phyloP scores from a whole-genome alignment of 1,284 basidiomycete species.

The Heimioporus punctisporus region DNA sequence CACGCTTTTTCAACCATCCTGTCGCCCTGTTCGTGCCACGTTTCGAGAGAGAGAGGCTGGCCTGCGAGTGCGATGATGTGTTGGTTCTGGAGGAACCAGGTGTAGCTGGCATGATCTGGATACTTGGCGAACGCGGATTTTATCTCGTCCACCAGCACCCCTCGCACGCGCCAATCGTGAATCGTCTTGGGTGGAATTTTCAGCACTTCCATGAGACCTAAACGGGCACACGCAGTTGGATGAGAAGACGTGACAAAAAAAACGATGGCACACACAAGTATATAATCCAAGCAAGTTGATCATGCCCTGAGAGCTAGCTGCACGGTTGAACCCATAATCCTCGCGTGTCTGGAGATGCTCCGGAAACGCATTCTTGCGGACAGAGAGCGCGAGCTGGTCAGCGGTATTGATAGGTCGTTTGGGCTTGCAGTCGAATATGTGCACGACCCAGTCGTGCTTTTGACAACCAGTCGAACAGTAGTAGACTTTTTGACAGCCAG shows the following conservation, averaged over 20 bases:
- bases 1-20: not conserved
- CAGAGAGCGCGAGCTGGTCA: not conserved
- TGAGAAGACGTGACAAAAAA: not conserved
- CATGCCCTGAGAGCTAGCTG: not conserved
- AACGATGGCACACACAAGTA: not conserved
- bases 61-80: not conserved
- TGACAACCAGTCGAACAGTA: slow-evolving; percentile 6
- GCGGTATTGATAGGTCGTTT: not conserved
- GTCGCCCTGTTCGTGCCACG: not conserved
- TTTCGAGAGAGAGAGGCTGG: not conserved
- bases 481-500: slow-evolving; percentile 8
- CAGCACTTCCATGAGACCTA: not conserved
- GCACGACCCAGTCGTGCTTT: slow-evolving; percentile 4
- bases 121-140: not conserved
- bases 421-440: slow-evolving; percentile 9
- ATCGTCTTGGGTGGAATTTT: not conserved
- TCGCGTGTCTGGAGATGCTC: not conserved
- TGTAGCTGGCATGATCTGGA: not conserved
- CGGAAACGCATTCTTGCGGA: not conserved
- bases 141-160: not conserved
- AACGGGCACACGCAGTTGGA: not conserved
- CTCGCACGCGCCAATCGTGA: not conserved
- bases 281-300: not conserved
- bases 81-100: not conserved
- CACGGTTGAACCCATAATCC: not conserved